Evolutionary conservation across 495 filamentous ascomycete species (phyloP).

Genomic region (Talaromyces nanjingensis): DNA sequence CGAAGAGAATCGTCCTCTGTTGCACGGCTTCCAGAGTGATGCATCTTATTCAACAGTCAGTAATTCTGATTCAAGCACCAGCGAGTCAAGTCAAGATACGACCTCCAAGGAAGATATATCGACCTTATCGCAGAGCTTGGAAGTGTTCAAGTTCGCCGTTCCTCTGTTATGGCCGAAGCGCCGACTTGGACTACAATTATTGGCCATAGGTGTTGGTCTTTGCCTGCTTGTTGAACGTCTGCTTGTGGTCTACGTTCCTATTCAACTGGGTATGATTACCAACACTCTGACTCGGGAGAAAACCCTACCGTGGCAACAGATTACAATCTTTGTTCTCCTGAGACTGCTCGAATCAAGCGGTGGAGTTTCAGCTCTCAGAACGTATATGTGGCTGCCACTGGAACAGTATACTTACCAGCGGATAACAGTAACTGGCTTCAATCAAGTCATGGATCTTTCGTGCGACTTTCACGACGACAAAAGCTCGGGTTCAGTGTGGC

Average conservation of each 20-base stretch:
- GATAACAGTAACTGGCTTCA: conserved; percentile 59
- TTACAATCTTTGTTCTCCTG: conserved; percentile 47
- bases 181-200: conserved; percentile 46
- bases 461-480: conserved; percentile 76
- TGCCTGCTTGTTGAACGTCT: conserved; percentile 56
- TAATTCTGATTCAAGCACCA: not conserved
- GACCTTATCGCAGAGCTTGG: not conserved
- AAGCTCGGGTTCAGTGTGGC: conserved; percentile 61
- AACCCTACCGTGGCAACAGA: conserved; percentile 45
- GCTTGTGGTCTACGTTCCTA: conserved; percentile 58
- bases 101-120: not conserved
- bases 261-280: conserved; percentile 57
- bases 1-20: not conserved
- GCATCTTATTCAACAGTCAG: not conserved
- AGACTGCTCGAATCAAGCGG: conserved; percentile 50
- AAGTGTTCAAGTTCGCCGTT: conserved; percentile 43
- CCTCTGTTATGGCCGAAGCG: conserved; percentile 61
- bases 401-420: conserved; percentile 56
- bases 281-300: conserved; percentile 39
- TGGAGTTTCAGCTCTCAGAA: conserved; percentile 45
- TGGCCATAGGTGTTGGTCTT: conserved; percentile 47
- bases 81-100: conserved; percentile 1
- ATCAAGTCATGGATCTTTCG: conserved; percentile 69
- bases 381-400: conserved; percentile 59
- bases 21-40: not conserved